A percentile compares a stretch with the other conserved stretches of the same genome.
Conservation (phyloP, 345 rosid species). For the Adansonia digitata region DNA sequence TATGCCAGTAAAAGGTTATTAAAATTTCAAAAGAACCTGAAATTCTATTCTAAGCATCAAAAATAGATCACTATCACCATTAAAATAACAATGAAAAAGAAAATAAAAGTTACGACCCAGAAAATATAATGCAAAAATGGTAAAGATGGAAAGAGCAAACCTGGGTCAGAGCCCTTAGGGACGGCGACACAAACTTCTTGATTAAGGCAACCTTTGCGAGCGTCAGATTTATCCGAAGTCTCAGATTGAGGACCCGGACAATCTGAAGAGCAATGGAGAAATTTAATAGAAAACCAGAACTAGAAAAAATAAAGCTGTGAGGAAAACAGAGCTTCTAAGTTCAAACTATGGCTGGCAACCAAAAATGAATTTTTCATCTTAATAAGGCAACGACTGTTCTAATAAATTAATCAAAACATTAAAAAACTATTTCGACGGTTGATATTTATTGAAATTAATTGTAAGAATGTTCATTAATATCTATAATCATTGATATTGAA, state of each 20-base stretch:
- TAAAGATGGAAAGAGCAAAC: conserved; percentile 27
- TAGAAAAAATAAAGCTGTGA: background rate
- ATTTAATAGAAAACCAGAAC: background rate
- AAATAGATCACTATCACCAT: background rate
- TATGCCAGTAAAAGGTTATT: background rate
- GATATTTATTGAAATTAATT: no score
- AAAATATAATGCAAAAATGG: background rate
- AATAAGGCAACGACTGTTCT: background rate
- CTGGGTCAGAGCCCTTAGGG: conserved; percentile 98
- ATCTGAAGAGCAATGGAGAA: conserved; percentile 33
- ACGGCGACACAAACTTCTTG: conserved; percentile 85
- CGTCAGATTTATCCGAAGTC: conserved; percentile 73
- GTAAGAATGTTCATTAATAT: no score
- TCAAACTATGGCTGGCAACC: background rate
- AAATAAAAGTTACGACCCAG: background rate
- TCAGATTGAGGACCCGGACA: conserved; percentile 87
- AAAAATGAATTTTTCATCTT: background rate
- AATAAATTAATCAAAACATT: background rate
- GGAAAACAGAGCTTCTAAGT: background rate
- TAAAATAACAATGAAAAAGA: background rate
- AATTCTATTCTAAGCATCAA: background rate
- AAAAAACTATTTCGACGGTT: no score
- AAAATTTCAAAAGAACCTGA: background rate
- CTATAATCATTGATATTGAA: no score
- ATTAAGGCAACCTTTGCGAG: conserved; percentile 89